Evolutionary conservation across 768 basidiomycete genomes (phyloP).

Genomic region (Tulasnella sp.): DNA sequence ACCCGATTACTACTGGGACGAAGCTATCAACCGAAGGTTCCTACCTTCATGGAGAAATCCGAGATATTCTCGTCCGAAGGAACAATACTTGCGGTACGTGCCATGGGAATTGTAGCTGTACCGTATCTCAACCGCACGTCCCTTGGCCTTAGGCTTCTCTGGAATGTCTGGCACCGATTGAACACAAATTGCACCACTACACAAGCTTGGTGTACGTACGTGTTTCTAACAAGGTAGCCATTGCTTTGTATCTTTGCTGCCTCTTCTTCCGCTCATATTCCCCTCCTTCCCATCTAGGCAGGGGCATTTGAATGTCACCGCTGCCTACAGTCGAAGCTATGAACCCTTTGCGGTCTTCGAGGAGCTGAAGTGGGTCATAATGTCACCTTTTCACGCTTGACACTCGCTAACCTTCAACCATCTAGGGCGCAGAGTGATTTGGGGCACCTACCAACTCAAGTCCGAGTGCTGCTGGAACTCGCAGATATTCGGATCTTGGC

Average conservation of each 20-base stretch:
- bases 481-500: conserved; percentile 62
- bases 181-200: conserved; percentile 59
- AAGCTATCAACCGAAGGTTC: conserved; percentile 59
- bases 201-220: conserved; percentile 75
- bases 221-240: conserved; percentile 33
- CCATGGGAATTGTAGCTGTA: conserved; percentile 1
- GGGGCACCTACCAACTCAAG: conserved; percentile 51
- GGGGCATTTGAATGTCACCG: conserved; percentile 60
- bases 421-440: conserved; percentile 55
- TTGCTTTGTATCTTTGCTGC: too few species aligned
- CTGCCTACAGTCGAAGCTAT: conserved; percentile 54
- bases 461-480: conserved; percentile 57
- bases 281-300: conserved; percentile 28
- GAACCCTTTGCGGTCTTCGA: conserved; percentile 57
- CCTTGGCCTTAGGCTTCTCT: conserved; percentile 25
- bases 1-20: conserved; percentile 57
- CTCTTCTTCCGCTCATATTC: not conserved
- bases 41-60: conserved; percentile 65
- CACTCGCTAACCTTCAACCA: not conserved
- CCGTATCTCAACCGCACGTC: not conserved
- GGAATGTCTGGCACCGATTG: conserved; percentile 58
- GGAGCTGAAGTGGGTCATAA: conserved; percentile 52
- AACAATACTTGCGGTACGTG: conserved; percentile 50
- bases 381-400: not conserved
- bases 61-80: conserved; percentile 53